These are phyloP conservation scores for Chaetomium fimeti DNA, from an alignment of 495 filamentous ascomycete species.

Conservation along the genomic window DNA sequence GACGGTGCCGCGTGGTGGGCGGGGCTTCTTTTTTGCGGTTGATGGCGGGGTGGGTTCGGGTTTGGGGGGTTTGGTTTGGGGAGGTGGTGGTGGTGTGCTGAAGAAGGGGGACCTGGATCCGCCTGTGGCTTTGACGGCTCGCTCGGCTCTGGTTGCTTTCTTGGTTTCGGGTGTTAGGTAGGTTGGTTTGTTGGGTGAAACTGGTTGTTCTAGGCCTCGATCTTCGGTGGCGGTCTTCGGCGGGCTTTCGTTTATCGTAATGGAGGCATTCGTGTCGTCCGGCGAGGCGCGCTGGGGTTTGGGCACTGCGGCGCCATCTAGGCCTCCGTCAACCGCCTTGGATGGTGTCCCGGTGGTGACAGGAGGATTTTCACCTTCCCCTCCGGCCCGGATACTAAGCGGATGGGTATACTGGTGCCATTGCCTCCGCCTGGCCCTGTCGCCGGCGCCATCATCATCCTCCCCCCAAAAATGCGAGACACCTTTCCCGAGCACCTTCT, in stretches of 20 bases:
- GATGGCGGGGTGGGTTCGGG: slow-evolving; percentile 12
- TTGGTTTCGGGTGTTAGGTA: background rate
- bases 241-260: background rate
- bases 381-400: background rate
- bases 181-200: background rate
- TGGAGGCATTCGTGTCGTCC: background rate
- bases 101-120: slow-evolving; percentile 46
- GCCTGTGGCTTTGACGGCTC: slow-evolving; percentile 23
- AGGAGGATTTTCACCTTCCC: background rate
- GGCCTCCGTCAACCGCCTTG: background rate
- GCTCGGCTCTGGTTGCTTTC: background rate
- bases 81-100: slow-evolving; percentile 20
- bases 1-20: slow-evolving; percentile 48
- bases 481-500: background rate
- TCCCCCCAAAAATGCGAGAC: slow-evolving; percentile 27
- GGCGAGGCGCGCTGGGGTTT: background rate
- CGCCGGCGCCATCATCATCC: background rate
- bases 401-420: background rate
- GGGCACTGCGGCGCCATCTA: background rate
- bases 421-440: background rate
- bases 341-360: background rate
- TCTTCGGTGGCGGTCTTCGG: background rate
- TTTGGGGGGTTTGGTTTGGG: background rate
- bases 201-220: background rate
- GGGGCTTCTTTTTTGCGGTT: slow-evolving; percentile 25